Evolutionary conservation across 73 alveolate species (phyloP).

Genomic region (Paramecium primaurelia): DNA sequence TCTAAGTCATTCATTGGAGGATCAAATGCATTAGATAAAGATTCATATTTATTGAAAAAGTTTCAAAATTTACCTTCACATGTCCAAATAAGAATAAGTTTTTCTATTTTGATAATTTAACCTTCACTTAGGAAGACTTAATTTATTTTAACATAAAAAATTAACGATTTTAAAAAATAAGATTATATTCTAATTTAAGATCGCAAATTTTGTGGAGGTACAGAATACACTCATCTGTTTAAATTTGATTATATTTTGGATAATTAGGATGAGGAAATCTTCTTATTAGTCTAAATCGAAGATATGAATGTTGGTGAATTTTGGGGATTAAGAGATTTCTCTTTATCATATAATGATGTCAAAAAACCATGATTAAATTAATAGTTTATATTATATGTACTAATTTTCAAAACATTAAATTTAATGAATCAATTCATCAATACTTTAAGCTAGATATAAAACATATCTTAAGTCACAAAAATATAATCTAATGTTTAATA

Average conservation of each 20-base stretch:
- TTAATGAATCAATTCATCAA: no score
- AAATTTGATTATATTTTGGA: background rate
- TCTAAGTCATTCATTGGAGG: background rate
- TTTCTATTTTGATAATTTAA: background rate
- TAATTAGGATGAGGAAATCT: background rate
- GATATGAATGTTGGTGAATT: background rate
- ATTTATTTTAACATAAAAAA: background rate
- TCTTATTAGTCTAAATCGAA: background rate
- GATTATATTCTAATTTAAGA: background rate
- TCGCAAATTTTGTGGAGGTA: background rate
- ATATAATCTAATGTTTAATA: no score
- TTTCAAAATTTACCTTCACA: background rate
- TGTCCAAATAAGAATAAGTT: background rate
- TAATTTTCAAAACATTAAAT: no score
- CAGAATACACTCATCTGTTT: background rate
- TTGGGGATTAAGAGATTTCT: background rate
- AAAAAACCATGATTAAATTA: background rate
- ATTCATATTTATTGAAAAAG: background rate
- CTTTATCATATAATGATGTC: background rate
- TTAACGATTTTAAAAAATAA: background rate
- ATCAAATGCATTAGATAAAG: background rate
- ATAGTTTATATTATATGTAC: background rate
- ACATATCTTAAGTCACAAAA: no score
- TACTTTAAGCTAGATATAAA: no score
- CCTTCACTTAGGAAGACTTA: background rate